These are phyloP conservation scores for Physocladia obscura DNA, from an alignment of 192 early-diverging fungal species.

Conservation along the genomic window DNA sequence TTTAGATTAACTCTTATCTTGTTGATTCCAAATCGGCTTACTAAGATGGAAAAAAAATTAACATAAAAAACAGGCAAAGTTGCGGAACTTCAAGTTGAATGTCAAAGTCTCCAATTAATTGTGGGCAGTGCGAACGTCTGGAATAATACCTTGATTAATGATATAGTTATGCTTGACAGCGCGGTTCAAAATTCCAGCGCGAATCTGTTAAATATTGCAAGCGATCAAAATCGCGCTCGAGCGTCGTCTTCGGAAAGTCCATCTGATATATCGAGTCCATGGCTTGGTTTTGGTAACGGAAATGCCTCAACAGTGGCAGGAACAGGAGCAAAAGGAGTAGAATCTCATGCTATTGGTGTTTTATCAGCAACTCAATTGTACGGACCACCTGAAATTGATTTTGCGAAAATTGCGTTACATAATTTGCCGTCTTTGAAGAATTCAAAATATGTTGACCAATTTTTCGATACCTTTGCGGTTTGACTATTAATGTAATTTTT, in stretches of 20 bases:
- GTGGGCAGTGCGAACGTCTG: no score
- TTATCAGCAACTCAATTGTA: constrained; percentile 6
- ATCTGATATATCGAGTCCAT: no score
- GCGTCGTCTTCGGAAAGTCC: no score
- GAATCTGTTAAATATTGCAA: no score
- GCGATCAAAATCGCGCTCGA: no score
- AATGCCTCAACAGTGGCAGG: not conserved
- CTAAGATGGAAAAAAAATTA: not conserved
- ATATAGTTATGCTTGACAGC: no score
- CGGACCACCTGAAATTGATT: constrained; percentile 8
- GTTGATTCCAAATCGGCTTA: not conserved
- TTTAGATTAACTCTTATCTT: not conserved
- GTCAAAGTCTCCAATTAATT: not conserved
- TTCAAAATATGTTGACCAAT: not conserved
- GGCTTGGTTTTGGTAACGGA: no score
- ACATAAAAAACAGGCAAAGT: not conserved
- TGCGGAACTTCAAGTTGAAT: not conserved
- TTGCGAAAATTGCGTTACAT: not conserved
- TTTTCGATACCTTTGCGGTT: constrained; percentile 1
- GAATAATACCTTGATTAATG: no score
- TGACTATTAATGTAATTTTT: not conserved
- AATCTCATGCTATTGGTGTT: not conserved
- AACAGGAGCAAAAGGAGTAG: not conserved
- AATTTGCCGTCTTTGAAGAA: not conserved
- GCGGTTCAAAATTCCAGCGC: no score